Conservation (phyloP, 2,329 filamentous ascomycete species). For the Colletotrichum sp. region DNA sequence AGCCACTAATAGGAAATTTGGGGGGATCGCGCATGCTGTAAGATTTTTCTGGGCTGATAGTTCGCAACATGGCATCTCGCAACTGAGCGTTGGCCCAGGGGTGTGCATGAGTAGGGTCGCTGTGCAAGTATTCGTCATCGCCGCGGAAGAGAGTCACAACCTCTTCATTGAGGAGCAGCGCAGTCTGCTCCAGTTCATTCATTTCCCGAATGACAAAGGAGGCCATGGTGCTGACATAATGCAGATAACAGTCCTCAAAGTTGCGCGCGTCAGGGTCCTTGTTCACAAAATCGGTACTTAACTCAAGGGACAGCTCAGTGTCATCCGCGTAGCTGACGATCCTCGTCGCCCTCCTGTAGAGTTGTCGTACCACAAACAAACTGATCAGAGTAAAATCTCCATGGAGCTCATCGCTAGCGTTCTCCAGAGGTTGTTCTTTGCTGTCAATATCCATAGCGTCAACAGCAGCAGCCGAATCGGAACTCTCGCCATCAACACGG, state of each 20-base stretch:
- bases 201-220: constrained; percentile 42
- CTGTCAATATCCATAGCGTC: constrained; percentile 1
- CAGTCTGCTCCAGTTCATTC: constrained; percentile 39
- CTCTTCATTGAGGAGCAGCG: constrained; percentile 35
- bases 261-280: constrained; percentile 23
- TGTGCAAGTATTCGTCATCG: not conserved
- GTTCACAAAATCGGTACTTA: constrained; percentile 36
- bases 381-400: constrained; percentile 45
- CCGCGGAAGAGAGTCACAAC: constrained; percentile 42
- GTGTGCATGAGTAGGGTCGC: not conserved
- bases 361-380: constrained; percentile 39
- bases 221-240: constrained; percentile 39
- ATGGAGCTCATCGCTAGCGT: constrained; percentile 29
- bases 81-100: constrained; percentile 10
- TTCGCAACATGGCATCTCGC: constrained; percentile 16
- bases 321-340: constrained; percentile 24
- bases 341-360: constrained; percentile 48
- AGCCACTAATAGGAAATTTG: constrained; percentile 18
- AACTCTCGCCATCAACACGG: not conserved
- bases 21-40: constrained; percentile 18
- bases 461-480: not conserved
- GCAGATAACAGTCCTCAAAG: constrained; percentile 39
- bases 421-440: not conserved
- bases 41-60: not conserved
- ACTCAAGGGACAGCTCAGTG: constrained; percentile 27